A percentile compares a stretch with the other conserved stretches of the same genome.
Evolutionary conservation across 345 rosid genomes (phyloP).

Genomic region (Pugionium cornutum): DNA sequence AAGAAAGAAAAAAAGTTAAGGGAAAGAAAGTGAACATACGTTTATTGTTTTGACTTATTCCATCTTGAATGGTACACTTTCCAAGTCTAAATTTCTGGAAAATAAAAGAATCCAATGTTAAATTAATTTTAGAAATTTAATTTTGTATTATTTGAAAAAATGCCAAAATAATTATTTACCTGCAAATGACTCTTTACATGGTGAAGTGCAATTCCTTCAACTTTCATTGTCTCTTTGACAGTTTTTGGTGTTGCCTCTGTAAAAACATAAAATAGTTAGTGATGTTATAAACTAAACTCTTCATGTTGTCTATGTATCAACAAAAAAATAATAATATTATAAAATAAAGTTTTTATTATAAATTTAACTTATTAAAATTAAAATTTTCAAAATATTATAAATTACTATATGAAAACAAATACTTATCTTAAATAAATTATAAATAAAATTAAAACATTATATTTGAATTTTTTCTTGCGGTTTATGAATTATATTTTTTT

Average conservation of each 20-base stretch:
- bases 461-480: too few relatives aligned
- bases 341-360: too few relatives aligned
- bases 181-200: constrained; percentile 42
- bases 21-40: constrained; percentile 22
- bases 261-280: background rate
- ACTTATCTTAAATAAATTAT: too few relatives aligned
- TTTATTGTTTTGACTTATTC: background rate
- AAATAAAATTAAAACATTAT: too few relatives aligned
- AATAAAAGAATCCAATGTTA: background rate
- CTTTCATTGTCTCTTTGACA: constrained; percentile 31
- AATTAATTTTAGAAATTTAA: background rate
- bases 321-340: background rate
- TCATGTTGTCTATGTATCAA: constrained; percentile 2
- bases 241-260: constrained; percentile 36
- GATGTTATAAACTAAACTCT: background rate
- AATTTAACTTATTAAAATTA: too few relatives aligned
- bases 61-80: constrained; percentile 24
- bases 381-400: too few relatives aligned
- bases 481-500: too few relatives aligned
- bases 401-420: too few relatives aligned
- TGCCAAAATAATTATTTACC: constrained; percentile 1
- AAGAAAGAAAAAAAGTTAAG: background rate
- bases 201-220: constrained; percentile 39
- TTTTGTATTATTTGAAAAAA: background rate
- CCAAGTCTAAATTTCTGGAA: constrained; percentile 41